A percentile compares a stretch with the other conserved stretches of the same genome.
phyloP scores from a whole-genome alignment of 1,284 basidiomycete species.

The Malassezia slooffiae region DNA sequence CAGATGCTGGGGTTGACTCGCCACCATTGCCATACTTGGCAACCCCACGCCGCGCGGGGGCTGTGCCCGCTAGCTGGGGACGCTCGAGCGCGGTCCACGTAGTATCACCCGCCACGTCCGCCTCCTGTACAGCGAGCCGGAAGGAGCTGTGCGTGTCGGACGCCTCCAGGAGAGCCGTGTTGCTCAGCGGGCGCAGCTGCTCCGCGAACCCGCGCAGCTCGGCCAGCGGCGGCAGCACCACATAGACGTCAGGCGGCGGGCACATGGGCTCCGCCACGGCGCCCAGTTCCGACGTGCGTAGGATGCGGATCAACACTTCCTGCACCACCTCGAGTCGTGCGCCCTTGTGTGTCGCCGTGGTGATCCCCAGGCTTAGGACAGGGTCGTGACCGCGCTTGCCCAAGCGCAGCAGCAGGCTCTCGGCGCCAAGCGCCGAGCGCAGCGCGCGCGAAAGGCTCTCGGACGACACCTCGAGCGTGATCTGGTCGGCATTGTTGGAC shows the following conservation, averaged over 20 bases:
- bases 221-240: conserved; percentile 64
- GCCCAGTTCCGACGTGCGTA: conserved; percentile 61
- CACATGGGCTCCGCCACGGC: conserved; percentile 69
- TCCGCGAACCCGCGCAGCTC: conserved; percentile 71
- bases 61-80: no score
- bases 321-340: conserved; percentile 39
- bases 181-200: conserved; percentile 61
- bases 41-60: no score
- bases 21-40: no score
- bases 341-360: conserved; percentile 52
- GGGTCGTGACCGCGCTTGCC: conserved; percentile 69
- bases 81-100: conserved; percentile 66
- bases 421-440: conserved; percentile 52
- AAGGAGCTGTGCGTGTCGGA: conserved; percentile 54
- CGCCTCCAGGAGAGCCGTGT: conserved; percentile 61
- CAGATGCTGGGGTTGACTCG: background rate
- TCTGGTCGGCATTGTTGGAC: conserved; percentile 72
- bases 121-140: conserved; percentile 54
- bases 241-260: conserved; percentile 73
- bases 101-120: conserved; percentile 63
- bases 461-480: conserved; percentile 60
- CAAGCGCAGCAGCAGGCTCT: conserved; percentile 65
- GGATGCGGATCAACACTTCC: conserved; percentile 53
- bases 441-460: conserved; percentile 68
- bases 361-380: conserved; percentile 63